Conservation (phyloP, 129 eudicot genomes). For the Sambucus nigra region DNA sequence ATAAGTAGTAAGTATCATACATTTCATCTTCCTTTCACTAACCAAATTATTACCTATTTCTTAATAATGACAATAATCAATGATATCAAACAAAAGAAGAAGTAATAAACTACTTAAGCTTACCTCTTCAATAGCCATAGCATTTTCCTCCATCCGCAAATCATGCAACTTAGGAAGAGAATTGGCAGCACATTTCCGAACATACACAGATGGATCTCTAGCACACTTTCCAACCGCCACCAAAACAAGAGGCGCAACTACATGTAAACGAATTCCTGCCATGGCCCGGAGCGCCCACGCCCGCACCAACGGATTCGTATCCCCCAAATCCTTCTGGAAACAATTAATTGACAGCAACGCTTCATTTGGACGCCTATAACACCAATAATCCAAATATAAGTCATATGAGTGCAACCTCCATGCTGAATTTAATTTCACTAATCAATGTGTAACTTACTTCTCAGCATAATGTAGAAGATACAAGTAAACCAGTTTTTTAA, state of each 20-base stretch:
- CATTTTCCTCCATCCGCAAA: constrained; percentile 70
- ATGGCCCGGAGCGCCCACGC: constrained; percentile 99
- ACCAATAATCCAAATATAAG: constrained; percentile 4
- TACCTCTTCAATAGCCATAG: constrained; percentile 71
- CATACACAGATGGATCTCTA: constrained; percentile 95
- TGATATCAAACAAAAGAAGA: neutral
- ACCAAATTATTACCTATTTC: too few relatives aligned
- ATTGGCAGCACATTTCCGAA: constrained; percentile 94
- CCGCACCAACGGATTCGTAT: constrained; percentile 92
- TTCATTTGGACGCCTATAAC: constrained; percentile 90
- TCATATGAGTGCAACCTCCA: neutral
- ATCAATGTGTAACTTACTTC: constrained; percentile 38
- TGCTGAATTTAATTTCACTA: neutral
- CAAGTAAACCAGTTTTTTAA: constrained; percentile 95
- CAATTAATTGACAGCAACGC: constrained; percentile 85
- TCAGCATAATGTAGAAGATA: constrained; percentile 96
- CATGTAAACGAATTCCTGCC: constrained; percentile 98
- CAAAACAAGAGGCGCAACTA: constrained; percentile 74
- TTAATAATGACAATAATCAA: too few relatives aligned
- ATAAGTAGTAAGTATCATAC: too few relatives aligned
- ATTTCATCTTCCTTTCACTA: too few relatives aligned
- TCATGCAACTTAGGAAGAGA: constrained; percentile 94
- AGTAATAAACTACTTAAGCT: constrained; percentile 15
- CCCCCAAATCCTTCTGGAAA: constrained; percentile 96
- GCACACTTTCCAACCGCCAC: constrained; percentile 87